Conservation (phyloP, 2,329 filamentous ascomycete genomes). For the Helicocarpus griseus region DNA sequence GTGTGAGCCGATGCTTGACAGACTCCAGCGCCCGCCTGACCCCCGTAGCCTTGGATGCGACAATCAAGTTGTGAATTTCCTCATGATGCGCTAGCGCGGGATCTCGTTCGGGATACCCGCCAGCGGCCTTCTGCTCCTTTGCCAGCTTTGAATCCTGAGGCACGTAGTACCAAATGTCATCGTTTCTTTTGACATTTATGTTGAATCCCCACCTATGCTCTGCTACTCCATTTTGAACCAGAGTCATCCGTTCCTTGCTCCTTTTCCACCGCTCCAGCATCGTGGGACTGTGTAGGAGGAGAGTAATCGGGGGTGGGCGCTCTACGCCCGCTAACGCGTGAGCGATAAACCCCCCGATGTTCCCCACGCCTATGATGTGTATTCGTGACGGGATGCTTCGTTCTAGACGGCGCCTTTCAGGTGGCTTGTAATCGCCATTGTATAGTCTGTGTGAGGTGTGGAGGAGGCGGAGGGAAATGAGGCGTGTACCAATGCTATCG, state of each 20-base stretch:
- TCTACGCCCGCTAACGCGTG: conserved; percentile 55
- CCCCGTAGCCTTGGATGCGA: conserved; percentile 64
- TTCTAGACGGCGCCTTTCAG: neutral
- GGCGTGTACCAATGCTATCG: neutral
- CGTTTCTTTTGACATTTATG: conserved; percentile 28
- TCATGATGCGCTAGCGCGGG: conserved; percentile 25
- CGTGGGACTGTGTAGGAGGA: conserved; percentile 58
- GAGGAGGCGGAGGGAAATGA: neutral
- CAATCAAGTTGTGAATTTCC: conserved; percentile 62
- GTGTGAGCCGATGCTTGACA: conserved; percentile 57
- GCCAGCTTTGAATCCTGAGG: conserved; percentile 6
- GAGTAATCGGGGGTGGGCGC: conserved; percentile 61
- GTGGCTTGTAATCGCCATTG: neutral
- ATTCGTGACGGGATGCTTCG: conserved; percentile 37
- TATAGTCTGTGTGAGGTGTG: neutral
- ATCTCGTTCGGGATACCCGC: neutral
- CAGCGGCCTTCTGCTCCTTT: conserved; percentile 6
- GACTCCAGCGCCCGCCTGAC: conserved; percentile 57
- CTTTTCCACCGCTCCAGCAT: conserved; percentile 27
- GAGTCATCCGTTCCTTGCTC: conserved; percentile 22
- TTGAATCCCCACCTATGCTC: conserved; percentile 36
- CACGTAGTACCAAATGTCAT: conserved; percentile 21
- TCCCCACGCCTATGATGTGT: conserved; percentile 71
- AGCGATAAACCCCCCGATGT: conserved; percentile 70
- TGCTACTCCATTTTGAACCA: conserved; percentile 31